phyloP scores from a whole-genome alignment of 75 land plant genomes.

The Pseudotsuga menziesii region DNA sequence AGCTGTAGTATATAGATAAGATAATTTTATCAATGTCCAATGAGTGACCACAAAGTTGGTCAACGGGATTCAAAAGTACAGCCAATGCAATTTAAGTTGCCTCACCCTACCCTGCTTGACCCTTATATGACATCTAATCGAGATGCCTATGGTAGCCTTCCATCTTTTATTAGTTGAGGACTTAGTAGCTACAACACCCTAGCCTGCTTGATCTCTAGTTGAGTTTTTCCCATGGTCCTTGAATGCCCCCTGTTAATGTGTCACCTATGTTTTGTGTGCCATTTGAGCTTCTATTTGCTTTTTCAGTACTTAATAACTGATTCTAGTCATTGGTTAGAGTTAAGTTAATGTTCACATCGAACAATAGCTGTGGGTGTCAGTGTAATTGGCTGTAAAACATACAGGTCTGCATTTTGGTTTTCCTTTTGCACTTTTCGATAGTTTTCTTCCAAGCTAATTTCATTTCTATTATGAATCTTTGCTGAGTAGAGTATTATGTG shows the following conservation, averaged over 20 bases:
- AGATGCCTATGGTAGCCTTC: not conserved
- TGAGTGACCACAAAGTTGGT: too few relatives aligned
- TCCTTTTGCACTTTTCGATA: not conserved
- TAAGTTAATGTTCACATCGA: not conserved
- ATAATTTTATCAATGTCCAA: too few relatives aligned
- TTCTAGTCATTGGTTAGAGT: not conserved
- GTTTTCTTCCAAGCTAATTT: not conserved
- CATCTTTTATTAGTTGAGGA: not conserved
- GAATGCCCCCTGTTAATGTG: not conserved
- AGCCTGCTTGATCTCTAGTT: not conserved
- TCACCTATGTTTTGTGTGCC: not conserved
- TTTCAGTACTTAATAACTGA: not conserved
- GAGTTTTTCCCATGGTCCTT: not conserved
- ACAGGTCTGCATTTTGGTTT: not conserved
- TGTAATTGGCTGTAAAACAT: not conserved
- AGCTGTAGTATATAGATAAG: not conserved
- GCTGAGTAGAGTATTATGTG: not conserved
- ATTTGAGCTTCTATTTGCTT: not conserved
- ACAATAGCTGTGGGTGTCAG: not conserved
- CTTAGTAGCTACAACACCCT: not conserved
- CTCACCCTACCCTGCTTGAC: not conserved
- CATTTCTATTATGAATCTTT: not conserved
- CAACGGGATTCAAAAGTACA: too few relatives aligned
- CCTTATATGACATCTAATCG: not conserved
- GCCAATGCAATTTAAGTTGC: not conserved